Percentiles rank a stretch among this genome's conserved stretches.
Conservation (phyloP, 1,139 yeast genomes). For the Hansenula sp. region DNA sequence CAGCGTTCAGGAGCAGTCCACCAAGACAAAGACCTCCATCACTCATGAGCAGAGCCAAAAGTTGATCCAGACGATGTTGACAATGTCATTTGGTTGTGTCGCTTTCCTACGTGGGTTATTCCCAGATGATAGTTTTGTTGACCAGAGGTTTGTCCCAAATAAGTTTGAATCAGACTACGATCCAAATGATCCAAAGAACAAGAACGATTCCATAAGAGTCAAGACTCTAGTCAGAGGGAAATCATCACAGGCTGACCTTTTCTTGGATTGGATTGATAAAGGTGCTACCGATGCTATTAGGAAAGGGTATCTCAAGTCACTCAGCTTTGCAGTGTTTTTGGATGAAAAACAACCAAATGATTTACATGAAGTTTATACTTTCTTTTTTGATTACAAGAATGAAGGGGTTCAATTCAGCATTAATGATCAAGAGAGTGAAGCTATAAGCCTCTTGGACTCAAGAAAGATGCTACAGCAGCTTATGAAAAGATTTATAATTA, state of each 20-base stretch:
- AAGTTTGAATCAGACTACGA: constrained; percentile 26
- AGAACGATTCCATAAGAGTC: constrained; percentile 33
- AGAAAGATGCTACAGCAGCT: constrained; percentile 39
- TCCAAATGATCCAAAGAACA: constrained; percentile 18
- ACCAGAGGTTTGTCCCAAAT: constrained; percentile 35
- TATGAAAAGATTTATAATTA: constrained; percentile 43
- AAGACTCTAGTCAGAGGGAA: constrained; percentile 42
- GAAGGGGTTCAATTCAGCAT: constrained; percentile 25
- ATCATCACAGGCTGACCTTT: constrained; percentile 37
- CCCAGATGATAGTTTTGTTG: constrained; percentile 42
- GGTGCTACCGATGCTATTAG: constrained; percentile 43
- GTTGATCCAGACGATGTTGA: constrained; percentile 38
- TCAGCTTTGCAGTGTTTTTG: constrained; percentile 41
- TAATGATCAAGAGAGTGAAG: constrained; percentile 13
- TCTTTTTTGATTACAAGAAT: constrained; percentile 37
- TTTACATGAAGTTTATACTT: constrained; percentile 44
- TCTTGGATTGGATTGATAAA: constrained; percentile 47
- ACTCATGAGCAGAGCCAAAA: constrained; percentile 32
- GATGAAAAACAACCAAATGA: constrained; percentile 34
- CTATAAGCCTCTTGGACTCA: constrained; percentile 27
- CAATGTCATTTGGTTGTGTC: constrained; percentile 48
- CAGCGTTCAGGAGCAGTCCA: constrained; percentile 2
- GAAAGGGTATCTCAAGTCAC: constrained; percentile 35
- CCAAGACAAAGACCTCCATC: constrained; percentile 4
- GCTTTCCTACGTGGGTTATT: constrained; percentile 47